phyloP scores from a whole-genome alignment of 2,329 filamentous ascomycete species.

The Trichophyton verrucosum region DNA sequence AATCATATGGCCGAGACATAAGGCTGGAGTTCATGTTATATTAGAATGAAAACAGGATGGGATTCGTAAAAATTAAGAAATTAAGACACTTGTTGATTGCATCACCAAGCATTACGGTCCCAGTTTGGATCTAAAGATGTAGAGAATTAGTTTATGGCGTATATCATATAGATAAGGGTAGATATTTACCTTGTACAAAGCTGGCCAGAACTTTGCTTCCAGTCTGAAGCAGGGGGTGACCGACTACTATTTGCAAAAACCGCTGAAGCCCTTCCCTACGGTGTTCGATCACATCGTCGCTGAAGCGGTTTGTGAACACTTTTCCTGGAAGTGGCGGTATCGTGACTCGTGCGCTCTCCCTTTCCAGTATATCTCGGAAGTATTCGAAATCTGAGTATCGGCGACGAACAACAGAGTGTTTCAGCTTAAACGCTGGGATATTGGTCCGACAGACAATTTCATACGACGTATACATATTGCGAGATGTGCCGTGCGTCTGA shows the following conservation, averaged over 20 bases:
- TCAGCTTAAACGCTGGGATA: constrained; percentile 96
- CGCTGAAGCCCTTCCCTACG: constrained; percentile 81
- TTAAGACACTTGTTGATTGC: background rate
- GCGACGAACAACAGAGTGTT: constrained; percentile 72
- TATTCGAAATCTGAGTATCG: constrained; percentile 98
- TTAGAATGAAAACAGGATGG: background rate
- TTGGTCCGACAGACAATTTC: constrained; percentile 97
- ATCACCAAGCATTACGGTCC: constrained; percentile 77
- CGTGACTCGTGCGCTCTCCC: constrained; percentile 83
- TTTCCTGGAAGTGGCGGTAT: constrained; percentile 94
- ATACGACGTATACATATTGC: constrained; percentile 97
- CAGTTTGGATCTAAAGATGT: constrained; percentile 45
- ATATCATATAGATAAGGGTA: background rate
- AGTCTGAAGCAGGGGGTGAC: constrained; percentile 90
- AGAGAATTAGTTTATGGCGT: background rate
- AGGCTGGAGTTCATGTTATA: background rate
- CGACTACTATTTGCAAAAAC: constrained; percentile 94
- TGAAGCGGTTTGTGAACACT: constrained; percentile 96
- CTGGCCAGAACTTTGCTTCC: constrained; percentile 92
- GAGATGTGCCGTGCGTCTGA: constrained; percentile 84
- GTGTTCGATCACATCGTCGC: constrained; percentile 95
- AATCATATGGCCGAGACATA: background rate
- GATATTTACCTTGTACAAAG: constrained; percentile 75
- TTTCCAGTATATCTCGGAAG: constrained; percentile 94
- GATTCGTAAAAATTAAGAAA: too few relatives aligned